Percentiles rank a stretch among this genome's conserved stretches.
Conservation (phyloP, 305 asterid species). For the Plantago coronopus region DNA sequence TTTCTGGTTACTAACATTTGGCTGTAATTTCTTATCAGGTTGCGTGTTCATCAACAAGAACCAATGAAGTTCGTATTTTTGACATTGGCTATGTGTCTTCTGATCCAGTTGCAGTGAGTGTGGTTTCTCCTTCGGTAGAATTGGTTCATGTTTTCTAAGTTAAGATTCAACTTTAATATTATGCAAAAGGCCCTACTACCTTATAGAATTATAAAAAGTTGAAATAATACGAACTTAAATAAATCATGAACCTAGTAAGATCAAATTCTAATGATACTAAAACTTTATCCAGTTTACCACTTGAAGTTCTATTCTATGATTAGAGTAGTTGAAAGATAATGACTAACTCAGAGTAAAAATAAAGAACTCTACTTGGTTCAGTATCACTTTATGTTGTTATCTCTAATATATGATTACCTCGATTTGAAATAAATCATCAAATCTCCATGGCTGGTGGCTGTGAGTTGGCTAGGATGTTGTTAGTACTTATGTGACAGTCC, state of each 20-base stretch:
- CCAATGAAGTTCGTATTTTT: conserved; percentile 56
- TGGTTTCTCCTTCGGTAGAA: conserved; percentile 18
- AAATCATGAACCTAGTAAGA: not conserved
- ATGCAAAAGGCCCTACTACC: not conserved
- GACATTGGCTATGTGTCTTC: conserved; percentile 81
- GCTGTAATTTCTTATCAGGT: conserved; percentile 40
- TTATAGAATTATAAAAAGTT: too few relatives aligned
- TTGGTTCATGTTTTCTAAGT: conserved; percentile 2
- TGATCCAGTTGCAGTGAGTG: conserved; percentile 79
- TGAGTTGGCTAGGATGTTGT: not conserved
- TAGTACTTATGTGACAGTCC: not conserved
- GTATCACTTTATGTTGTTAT: too few relatives aligned
- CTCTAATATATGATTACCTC: conserved; percentile 1
- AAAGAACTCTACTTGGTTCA: too few relatives aligned
- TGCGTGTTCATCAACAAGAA: conserved; percentile 72
- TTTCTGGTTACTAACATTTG: conserved; percentile 1
- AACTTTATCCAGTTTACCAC: conserved; percentile 1
- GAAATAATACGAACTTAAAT: not conserved
- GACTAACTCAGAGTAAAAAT: not conserved
- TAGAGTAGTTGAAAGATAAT: not conserved
- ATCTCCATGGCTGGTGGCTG: not conserved
- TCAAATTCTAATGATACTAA: not conserved
- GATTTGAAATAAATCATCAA: not conserved
- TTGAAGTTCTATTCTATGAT: not conserved
- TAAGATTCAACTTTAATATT: not conserved